Evolutionary conservation across 176 grass and related monocot species (phyloP).

Genomic region (Oryza rufipogon): DNA sequence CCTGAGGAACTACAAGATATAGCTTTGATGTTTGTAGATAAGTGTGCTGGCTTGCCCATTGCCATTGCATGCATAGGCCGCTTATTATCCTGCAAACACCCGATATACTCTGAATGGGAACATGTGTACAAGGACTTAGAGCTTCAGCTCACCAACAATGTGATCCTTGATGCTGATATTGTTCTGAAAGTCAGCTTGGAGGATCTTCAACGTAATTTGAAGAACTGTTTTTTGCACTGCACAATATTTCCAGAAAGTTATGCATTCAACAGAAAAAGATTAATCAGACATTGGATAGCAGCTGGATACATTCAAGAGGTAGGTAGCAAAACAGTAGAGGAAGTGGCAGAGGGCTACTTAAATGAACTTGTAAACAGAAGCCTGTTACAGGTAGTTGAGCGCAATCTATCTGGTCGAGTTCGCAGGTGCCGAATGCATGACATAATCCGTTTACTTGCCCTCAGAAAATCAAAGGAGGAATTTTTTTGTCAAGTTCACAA

Average conservation of each 20-base stretch:
- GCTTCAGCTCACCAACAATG: conserved; percentile 14
- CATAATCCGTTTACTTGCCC: too few relatives aligned
- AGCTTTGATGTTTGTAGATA: not conserved
- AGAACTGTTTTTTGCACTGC: conserved; percentile 17
- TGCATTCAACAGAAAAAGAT: not conserved
- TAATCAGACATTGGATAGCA: not conserved
- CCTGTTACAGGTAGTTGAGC: too few relatives aligned
- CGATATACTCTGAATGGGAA: not conserved
- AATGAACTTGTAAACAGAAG: too few relatives aligned
- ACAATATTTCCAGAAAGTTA: not conserved
- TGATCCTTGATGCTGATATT: not conserved
- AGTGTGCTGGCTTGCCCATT: conserved; percentile 4
- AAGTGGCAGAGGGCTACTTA: too few relatives aligned
- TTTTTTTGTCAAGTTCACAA: not conserved
- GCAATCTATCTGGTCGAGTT: too few relatives aligned
- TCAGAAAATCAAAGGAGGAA: too few relatives aligned
- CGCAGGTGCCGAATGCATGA: too few relatives aligned
- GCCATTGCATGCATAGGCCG: conserved; percentile 24
- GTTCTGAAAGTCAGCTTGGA: conserved; percentile 30
- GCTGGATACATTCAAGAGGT: conserved; percentile 35
- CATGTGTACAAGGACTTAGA: conserved; percentile 29
- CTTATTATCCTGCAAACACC: not conserved
- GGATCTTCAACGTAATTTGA: conserved; percentile 2
- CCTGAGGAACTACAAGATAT: not conserved
- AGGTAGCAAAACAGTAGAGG: conserved; percentile 4